phyloP scores from a whole-genome alignment of 2,329 filamentous ascomycete genomes.

The Aschersonia sp. region DNA sequence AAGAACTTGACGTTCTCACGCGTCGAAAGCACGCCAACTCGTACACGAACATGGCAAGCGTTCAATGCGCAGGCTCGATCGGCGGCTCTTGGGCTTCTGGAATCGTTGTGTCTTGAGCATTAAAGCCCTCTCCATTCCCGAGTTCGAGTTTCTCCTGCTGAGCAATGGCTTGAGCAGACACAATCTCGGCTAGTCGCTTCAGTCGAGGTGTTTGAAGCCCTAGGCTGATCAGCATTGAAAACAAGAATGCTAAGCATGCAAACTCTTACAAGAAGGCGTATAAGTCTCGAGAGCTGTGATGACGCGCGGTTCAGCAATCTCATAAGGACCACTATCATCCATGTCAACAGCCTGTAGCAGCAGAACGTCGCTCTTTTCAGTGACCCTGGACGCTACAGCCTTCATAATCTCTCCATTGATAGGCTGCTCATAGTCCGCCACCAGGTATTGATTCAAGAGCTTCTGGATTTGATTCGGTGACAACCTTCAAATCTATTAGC shows the following conservation, averaged over 20 bases:
- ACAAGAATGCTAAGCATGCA: not conserved
- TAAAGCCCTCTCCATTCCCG: slow-evolving; percentile 26
- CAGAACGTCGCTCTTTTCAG: slow-evolving; percentile 94
- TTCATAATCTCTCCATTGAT: slow-evolving; percentile 99
- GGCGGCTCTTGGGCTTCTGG: slow-evolving; percentile 35
- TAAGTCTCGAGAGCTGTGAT: slow-evolving; percentile 97
- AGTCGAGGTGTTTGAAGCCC: slow-evolving; percentile 92
- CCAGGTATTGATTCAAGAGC: slow-evolving; percentile 93
- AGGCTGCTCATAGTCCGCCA: slow-evolving; percentile 96
- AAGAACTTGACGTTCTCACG: too few relatives aligned
- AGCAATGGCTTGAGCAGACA: slow-evolving; percentile 88
- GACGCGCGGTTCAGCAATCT: slow-evolving; percentile 90
- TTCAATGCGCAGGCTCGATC: slow-evolving; percentile 1
- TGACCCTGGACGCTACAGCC: slow-evolving; percentile 89
- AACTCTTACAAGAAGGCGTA: slow-evolving; percentile 71
- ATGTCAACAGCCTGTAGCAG: slow-evolving; percentile 91
- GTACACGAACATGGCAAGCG: not conserved
- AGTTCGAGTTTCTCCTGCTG: slow-evolving; percentile 78
- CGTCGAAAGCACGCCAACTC: not conserved
- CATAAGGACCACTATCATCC: slow-evolving; percentile 96
- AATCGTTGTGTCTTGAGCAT: slow-evolving; percentile 31
- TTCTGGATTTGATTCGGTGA: slow-evolving; percentile 99
- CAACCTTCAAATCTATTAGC: slow-evolving; percentile 40
- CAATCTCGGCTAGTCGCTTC: slow-evolving; percentile 95
- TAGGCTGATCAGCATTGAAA: slow-evolving; percentile 23